Base-by-base conservation (phyloP, 331 rosid genomes). In the Pyracantha coccinea region DNA sequence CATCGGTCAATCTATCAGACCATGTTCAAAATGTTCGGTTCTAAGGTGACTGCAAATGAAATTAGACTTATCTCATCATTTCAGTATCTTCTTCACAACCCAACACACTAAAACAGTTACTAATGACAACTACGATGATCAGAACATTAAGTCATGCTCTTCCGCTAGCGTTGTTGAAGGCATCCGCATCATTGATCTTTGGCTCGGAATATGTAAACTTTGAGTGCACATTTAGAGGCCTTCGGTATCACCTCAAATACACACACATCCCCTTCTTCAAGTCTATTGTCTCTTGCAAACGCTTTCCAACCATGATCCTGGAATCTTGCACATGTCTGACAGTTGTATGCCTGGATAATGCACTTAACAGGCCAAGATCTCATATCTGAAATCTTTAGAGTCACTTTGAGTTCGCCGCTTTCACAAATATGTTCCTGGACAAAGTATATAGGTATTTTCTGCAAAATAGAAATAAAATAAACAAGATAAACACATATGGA, bases 251-350 rank as follows among this genome's bases (percentile, higher is more conserved):
- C 1, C 72, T 63, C 72, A 2, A 75, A 13, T 8, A 14, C 23
- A 64, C 72, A 65, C 9, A 31, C 63, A 24, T 75, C 78, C 8
- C 72, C 19, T 23, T 11, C 65, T 59, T 23, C 19, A 8, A 24
- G 17, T 59, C 9, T 13, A 44, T 68, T 79, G 14, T 32, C 79
- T 25, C 17, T n/a, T 25, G 19, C 68, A 67, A 87, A 80, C 15
- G 14, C 8, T 52, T 19, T 54, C 87, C 87, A 68, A 45, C 59
- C 38, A 2, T 16, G 2, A 14, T 25, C 38, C 2, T 24, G 23
- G 8, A 68, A 15, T 45, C 38, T 68, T 45, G 41, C 55, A 12
- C 8, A 23, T 1, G 16, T 16, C 2, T 8, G 4, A 7, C 13
- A 1, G 0, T 50, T 1, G 23, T 27, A 15, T 4, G 0, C 24